Evolutionary conservation across 2,329 filamentous ascomycete genomes (phyloP), one percentile per base, ranked within the genome.

Genomic region (Trichoderma brevicompactum): DNA sequence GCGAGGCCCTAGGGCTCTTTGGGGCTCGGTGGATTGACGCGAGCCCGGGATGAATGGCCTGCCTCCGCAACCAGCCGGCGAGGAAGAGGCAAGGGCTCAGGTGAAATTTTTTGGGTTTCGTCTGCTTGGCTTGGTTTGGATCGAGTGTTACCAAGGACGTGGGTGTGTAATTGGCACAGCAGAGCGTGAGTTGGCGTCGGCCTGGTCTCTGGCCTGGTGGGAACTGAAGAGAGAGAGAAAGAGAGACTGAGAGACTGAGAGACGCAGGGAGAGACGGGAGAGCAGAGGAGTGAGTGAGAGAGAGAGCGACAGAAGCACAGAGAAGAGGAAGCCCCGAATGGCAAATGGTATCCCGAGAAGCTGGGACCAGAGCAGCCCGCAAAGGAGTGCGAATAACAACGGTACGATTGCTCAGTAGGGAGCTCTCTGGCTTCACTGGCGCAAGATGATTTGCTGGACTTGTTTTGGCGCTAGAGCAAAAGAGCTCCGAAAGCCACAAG

Each of bases 401-500:
- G 28, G 61, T 48, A 55, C 49, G 61, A 56, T 43, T 52, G 59
- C 55, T 59, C 55, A 7, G 52, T 41, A 54, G 36, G 52, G 52
- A 38, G 41, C 40, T 58, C 36, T 32, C 17, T 40, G 58, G 36
- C 48, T 55, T 23, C 28, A 36, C 52, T 36, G 48, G 28, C 52
- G 49, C 61, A 38, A 43, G 61, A 56, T 55, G 52, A 55, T 64
- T 64, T 64, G 61, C 61, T 64, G 61, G 40, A n/a, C 54, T 23
- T 2, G 43, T 23, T 28, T 54, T 49, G 50, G 61, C 61, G 61
- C 61, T 64, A 64, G 34, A 64, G 61, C 52, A 56, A 64, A 52
- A 56, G 41, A 55, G 50, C 52, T 23, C 61, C 50, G 50, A 64
- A 48, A 40, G 32, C 50, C 38, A 28, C 23, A 28, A 28, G 36